Evolutionary conservation across 306 rosid genomes (phyloP), one percentile per base, ranked within the genome.

Genomic region (Cyclanthera cordifolia): DNA sequence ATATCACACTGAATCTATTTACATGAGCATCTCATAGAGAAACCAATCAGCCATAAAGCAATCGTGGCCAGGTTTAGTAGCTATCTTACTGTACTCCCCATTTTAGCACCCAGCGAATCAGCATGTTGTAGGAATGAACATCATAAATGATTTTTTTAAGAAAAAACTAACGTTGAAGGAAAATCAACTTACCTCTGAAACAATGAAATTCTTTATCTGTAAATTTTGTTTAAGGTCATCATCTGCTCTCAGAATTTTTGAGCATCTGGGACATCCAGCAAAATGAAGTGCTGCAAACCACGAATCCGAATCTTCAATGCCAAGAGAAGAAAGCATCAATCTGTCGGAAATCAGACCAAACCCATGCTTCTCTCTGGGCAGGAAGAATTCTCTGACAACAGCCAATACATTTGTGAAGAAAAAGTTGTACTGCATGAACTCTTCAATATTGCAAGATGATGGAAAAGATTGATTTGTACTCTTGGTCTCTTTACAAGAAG

Each of bases 281-380:
- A 71, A 70, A 73, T 84, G 77, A 71, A 72, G 79, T 75, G 84
- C 80, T 28, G 80, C 96, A 76, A 87, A 86, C 98, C 98, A 89
- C 21, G 94, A 77, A 75, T 81, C 78, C 65, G 86, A 76, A 79
- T 87, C 86, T 73, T 73, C 85, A 75, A 87, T 77, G 74, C 91
- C 94, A 49, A 93, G 79, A 74, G 88, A 77, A 51, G 95, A 86
- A 76, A 93, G 91, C 85, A 93, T 79, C 15, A 85, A 83, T 79
- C 86, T 82, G 57, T 86, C 80, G 37, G 81, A 83, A 79, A 93
- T 86, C 72, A 89, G 57, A 54, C 95, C 96, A 83, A 81, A 86
- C 58, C 87, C 84, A 72, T 79, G 81, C 52, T 75, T 81, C 79
- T 89, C 94, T 2, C 82, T 72, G 41, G 96, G 95, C 71, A 93